phyloP scores from a whole-genome alignment of 2,329 filamentous ascomycete species.

The Beauveria pseudobassiana region DNA sequence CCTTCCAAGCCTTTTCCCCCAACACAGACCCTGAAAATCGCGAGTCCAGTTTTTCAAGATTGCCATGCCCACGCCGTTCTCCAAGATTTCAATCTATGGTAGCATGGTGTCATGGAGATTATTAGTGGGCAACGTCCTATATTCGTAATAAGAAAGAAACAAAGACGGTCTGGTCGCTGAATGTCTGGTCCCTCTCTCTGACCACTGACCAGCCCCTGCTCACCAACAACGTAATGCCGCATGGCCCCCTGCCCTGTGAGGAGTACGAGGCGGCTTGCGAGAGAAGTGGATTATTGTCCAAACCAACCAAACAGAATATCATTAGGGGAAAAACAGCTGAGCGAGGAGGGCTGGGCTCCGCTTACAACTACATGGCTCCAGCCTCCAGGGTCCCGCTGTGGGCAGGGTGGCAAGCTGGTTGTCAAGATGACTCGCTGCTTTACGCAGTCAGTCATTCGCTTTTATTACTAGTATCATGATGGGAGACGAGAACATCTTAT shows the following conservation, averaged over 20 bases:
- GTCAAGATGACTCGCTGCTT: not conserved
- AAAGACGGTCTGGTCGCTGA: not conserved
- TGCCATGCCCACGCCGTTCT: not conserved
- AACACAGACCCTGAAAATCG: not conserved
- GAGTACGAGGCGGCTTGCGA: too few relatives aligned
- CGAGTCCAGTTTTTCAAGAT: not conserved
- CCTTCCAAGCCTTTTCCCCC: not conserved
- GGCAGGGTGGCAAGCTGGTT: not conserved
- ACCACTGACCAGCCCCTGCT: not conserved
- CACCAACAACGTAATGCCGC: not conserved
- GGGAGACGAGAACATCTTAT: not conserved
- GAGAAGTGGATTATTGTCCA: not conserved
- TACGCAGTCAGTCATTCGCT: too few relatives aligned
- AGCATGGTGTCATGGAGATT: not conserved
- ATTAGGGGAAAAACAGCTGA: not conserved
- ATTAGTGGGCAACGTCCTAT: not conserved
- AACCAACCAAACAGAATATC: not conserved
- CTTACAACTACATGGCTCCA: constrained; percentile 2
- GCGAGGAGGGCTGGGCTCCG: not conserved
- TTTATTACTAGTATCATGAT: too few relatives aligned
- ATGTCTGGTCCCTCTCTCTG: not conserved
- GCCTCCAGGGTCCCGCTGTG: not conserved
- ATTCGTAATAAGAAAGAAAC: not conserved
- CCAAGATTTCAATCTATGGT: not conserved
- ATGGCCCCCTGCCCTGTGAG: not conserved